Conservation (phyloP, 148 eudicot species). For the Polygonum maritimum region DNA sequence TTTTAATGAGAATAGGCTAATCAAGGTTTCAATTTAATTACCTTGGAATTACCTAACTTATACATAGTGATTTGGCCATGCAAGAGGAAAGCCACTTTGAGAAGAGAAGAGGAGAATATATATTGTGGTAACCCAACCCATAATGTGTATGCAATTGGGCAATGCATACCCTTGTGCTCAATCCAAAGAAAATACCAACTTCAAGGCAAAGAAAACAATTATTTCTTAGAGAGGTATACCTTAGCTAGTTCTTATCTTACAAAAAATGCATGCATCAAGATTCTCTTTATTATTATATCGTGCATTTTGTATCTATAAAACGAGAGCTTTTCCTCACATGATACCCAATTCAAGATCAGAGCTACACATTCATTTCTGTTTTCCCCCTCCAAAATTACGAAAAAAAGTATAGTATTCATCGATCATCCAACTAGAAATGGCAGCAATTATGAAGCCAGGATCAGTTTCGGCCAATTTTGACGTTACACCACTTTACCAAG, state of each 20-base stretch:
- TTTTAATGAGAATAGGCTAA: too few relatives aligned
- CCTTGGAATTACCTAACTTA: too few relatives aligned
- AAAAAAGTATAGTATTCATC: not conserved
- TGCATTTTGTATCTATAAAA: not conserved
- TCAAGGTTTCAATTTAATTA: too few relatives aligned
- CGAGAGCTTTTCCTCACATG: not conserved
- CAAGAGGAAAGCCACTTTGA: not conserved
- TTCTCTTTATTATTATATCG: not conserved
- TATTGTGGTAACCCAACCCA: not conserved
- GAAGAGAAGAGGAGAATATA: not conserved
- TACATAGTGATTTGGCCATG: too few relatives aligned
- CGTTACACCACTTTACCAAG: constrained; percentile 12
- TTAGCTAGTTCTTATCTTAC: not conserved
- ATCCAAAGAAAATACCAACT: not conserved
- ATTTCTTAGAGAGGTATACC: not conserved
- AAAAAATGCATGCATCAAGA: not conserved
- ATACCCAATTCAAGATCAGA: not conserved
- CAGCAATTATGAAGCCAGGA: not conserved
- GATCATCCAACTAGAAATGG: not conserved
- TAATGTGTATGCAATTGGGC: not conserved
- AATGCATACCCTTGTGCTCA: not conserved
- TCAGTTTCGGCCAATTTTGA: not conserved
- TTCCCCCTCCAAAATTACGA: not conserved
- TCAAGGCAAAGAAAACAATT: not conserved
- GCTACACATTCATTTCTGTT: not conserved